These are phyloP conservation scores for Colletotrichum tofieldiae DNA, from an alignment of 2,329 filamentous ascomycete species.

Conservation along the genomic window DNA sequence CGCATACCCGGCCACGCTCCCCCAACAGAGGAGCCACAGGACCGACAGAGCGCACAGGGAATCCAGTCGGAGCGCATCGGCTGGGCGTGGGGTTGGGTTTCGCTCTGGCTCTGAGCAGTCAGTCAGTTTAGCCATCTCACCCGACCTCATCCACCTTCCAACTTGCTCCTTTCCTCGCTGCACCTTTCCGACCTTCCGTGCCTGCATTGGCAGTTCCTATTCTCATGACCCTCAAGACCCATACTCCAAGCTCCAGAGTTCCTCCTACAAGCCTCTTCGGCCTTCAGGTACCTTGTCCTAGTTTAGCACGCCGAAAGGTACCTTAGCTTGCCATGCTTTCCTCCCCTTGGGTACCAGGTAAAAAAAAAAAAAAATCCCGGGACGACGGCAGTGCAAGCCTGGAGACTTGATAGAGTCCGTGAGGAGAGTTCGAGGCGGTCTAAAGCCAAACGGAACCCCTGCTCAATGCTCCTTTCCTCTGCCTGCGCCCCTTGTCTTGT, in stretches of 20 bases:
- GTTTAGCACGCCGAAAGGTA: constrained; percentile 26
- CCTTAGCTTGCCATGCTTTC: constrained; percentile 15
- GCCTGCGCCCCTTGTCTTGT: constrained; percentile 19
- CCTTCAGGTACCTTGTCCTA: constrained; percentile 21
- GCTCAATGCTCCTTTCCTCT: constrained; percentile 22
- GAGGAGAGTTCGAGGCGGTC: constrained; percentile 41
- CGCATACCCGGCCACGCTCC: constrained; percentile 36
- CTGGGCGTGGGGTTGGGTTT: constrained; percentile 41
- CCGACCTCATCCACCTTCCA: neutral
- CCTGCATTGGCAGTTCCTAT: constrained; percentile 12
- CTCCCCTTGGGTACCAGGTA: constrained; percentile 12
- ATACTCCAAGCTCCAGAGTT: constrained; percentile 4
- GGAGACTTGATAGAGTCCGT: constrained; percentile 36
- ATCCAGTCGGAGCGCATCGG: constrained; percentile 35
- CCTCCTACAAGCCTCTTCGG: constrained; percentile 13
- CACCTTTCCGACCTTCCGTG: neutral
- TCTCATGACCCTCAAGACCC: neutral
- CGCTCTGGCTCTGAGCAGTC: constrained; percentile 22
- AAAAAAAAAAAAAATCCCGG: constrained; percentile 1
- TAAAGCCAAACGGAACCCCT: constrained; percentile 39
- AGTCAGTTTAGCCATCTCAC: neutral
- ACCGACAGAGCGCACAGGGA: constrained; percentile 36
- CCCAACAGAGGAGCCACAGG: constrained; percentile 23
- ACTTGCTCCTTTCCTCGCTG: no score
- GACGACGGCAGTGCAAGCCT: constrained; percentile 15